Base-by-base conservation (phyloP, 192 early-diverging fungal genomes). In the Coemansia sp. region DNA sequence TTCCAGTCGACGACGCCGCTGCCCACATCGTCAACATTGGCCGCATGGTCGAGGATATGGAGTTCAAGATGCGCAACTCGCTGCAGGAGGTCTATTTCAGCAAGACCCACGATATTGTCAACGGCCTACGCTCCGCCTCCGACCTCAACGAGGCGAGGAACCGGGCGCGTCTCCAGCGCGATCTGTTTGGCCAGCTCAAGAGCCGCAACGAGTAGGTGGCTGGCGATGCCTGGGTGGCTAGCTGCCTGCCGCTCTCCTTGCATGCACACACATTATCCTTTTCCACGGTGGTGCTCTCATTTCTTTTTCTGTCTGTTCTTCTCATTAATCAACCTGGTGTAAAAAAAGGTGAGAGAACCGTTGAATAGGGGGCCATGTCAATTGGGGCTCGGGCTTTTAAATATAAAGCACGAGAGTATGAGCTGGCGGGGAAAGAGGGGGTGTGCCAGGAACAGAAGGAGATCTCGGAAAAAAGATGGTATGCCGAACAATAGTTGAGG, bases 21-120 rank as follows among this genome's bases (percentile, higher is more conserved):
- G 85, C 91, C 51, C 97, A 99, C 63, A 88, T 99, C 62, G 89
- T 85, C 49, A 99, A 99, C 77, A 92, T 99, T 63, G 97, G 97
- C 0, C 87, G 91, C 14, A 93, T 99, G 88, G 90, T 99, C 9
- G 97, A 99, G 77, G 97, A 98, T 55, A 97, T 97, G 94, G 97
- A 99, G 79, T 81, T 91, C 64, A 98, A 98, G 82, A 95, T 98
- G 94, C 91, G 97, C 58, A 94, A 95, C 70, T 75, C 90, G 39
- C 75, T 99, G 64, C 90, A 95, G 72, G 92, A 95, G 69, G 94
- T 99, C 19, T 99, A 99, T 71, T 99, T 99, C 85, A 93, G 95
- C 56, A 97, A 97, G 78, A 98, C 96, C 5, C 94, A 92, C 75
- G 95, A 98, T 69, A 95, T 97, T 71, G 93, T 95, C 64, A 97